A percentile compares a stretch with the other conserved stretches of the same genome.
These are phyloP conservation scores for Vitis hybrid DNA, from an alignment of 177 flowering plant genomes.

Conservation along the genomic window DNA sequence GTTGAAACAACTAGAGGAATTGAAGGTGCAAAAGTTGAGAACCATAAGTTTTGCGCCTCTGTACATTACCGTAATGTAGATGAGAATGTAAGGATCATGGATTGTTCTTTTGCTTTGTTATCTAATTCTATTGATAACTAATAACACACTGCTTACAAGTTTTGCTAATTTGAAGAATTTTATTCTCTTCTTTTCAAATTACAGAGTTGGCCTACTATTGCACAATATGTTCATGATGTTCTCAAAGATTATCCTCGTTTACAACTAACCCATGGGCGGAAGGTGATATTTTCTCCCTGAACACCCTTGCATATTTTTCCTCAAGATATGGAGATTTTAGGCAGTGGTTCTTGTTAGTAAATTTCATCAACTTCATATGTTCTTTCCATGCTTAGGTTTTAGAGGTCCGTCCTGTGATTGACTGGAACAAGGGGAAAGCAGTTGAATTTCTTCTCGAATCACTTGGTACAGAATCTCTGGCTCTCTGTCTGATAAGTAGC, in stretches of 20 bases:
- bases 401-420: constrained; percentile 90
- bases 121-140: neutral
- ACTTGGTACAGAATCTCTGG: constrained; percentile 35
- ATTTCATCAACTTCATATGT: neutral
- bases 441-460: constrained; percentile 90
- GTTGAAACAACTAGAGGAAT: constrained; percentile 73
- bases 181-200: constrained; percentile 2
- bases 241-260: constrained; percentile 80
- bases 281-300: constrained; percentile 41
- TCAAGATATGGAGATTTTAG: too few relatives aligned
- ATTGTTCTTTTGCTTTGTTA: neutral
- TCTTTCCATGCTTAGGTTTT: constrained; percentile 59
- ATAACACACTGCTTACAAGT: neutral
- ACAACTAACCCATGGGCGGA: constrained; percentile 89
- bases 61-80: constrained; percentile 98
- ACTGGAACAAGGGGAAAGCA: constrained; percentile 98
- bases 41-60: constrained; percentile 90
- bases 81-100: constrained; percentile 57
- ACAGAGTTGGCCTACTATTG: constrained; percentile 78
- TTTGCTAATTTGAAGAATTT: neutral
- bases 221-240: constrained; percentile 66
- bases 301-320: neutral
- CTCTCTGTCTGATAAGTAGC: neutral
- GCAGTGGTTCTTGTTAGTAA: too few relatives aligned
- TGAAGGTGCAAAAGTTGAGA: constrained; percentile 85